Evolutionary conservation across 768 basidiomycete genomes (phyloP), one percentile per base, ranked within the genome.

Genomic region (Suillus ampliporus): DNA sequence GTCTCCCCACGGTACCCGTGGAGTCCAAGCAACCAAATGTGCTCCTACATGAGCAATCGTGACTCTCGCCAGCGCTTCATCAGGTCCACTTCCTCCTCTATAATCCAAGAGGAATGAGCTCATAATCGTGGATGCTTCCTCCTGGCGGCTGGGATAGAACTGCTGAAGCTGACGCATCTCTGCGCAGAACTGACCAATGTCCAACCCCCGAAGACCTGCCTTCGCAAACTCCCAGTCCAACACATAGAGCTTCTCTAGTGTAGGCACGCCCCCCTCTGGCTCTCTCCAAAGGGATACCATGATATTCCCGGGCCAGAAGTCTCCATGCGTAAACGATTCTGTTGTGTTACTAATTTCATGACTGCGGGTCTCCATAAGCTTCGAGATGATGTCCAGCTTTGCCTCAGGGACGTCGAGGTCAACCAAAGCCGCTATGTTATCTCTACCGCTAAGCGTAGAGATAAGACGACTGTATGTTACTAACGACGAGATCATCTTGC

Each of bases 241-340:
- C 40, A 89, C 76, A 46, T 76, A 80, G 11, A 87, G 65, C 13
- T 72, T 78, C 68, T 78, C 74, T 43, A 87, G 66, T 11, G 63
- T 64, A 15, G 64, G 71, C 58, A 63, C 53, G 2, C 31, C 59
- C 14, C 76, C 77, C 8, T 70, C 70, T 14, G 46, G n/a, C 1
- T 74, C 69, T 7, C 68, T 68, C 53, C 72, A 72, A 13, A 80
- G 69, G 13, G 66, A 71, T n/a, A 89, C 66, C 64, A 89, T 76
- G 51, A 90, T 65, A 67, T 91, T 90, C 0, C 89, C 89, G 2
- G 89, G 83, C 89, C 89, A 91, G 66, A 90, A 87, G 71, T 91
- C 90, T 0, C 90, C 89, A 13, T 75, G 74, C 23, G 74, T 76
- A 62, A 76, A 52, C 13, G 74, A 68, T 52, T 78, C 77, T 40